phyloP scores from a whole-genome alignment of 1,139 yeast species.

The Yamadazyma friedrichii region DNA sequence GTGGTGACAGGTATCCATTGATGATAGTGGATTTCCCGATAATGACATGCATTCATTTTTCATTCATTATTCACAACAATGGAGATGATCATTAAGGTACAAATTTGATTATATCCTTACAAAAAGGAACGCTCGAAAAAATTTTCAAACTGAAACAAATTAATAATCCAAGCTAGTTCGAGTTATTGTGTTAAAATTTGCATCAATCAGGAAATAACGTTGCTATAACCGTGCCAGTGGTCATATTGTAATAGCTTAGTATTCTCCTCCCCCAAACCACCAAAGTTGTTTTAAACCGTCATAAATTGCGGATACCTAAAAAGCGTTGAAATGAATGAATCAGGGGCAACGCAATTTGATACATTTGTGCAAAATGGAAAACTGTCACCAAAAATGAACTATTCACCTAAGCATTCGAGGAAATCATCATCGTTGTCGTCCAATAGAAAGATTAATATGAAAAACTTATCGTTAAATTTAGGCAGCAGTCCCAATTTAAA shows the following conservation, averaged over 20 bases:
- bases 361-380: background rate
- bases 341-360: conserved; percentile 3
- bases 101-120: background rate
- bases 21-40: no score
- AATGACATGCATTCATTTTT: background rate
- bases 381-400: conserved; percentile 20
- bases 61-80: background rate
- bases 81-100: conserved; percentile 4
- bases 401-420: conserved; percentile 39
- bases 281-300: no score
- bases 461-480: conserved; percentile 35
- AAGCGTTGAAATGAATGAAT: background rate
- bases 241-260: no score
- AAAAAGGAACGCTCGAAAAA: conserved; percentile 7
- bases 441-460: conserved; percentile 29
- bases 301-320: no score
- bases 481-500: conserved; percentile 8
- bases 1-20: no score
- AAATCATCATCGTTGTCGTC: conserved; percentile 26
- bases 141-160: conserved; percentile 7
- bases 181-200: no score
- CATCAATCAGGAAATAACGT: no score
- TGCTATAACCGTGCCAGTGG: no score
- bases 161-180: background rate
- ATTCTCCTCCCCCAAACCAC: no score